phyloP scores from a whole-genome alignment of 192 early-diverging fungal genomes.

The Coemansia sp. region DNA sequence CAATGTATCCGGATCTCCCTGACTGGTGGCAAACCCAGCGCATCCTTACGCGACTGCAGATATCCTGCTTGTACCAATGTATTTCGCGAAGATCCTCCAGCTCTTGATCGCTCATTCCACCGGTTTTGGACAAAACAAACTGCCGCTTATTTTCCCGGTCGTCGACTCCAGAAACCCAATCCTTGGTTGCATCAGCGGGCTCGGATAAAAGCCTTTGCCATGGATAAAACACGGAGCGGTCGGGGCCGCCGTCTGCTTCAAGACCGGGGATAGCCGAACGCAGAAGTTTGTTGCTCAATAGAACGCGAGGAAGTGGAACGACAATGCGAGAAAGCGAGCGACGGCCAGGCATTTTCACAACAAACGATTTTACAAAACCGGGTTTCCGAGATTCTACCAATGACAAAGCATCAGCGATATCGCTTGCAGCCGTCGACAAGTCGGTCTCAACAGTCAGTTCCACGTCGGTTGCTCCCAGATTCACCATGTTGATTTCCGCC shows the following conservation, averaged over 20 bases:
- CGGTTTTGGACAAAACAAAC: conserved; percentile 37
- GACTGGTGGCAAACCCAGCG: conserved; percentile 30
- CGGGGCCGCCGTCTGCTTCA: conserved; percentile 43
- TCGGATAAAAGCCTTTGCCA: conserved; percentile 23
- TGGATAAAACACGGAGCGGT: conserved; percentile 29
- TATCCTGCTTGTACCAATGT: conserved; percentile 33
- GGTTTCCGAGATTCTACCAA: background rate
- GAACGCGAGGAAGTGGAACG: conserved; percentile 31
- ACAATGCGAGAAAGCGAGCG: conserved; percentile 20
- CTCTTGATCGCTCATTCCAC: conserved; percentile 10
- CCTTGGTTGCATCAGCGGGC: background rate
- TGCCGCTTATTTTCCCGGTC: conserved; percentile 18
- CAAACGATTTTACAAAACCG: conserved; percentile 1
- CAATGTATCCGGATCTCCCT: conserved; percentile 28
- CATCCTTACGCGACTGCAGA: conserved; percentile 33
- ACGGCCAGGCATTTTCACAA: conserved; percentile 12
- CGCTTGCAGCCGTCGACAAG: conserved; percentile 9
- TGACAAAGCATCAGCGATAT: background rate
- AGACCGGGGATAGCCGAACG: conserved; percentile 31
- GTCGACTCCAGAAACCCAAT: conserved; percentile 18
- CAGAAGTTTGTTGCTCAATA: conserved; percentile 1
- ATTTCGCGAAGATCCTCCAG: conserved; percentile 14
- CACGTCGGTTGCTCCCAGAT: conserved; percentile 24
- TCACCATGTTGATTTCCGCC: conserved; percentile 29
- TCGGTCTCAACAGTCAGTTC: conserved; percentile 30